Evolutionary conservation across 2,329 filamentous ascomycete genomes (phyloP).

Genomic region (Dendrostoma leiphaemia): DNA sequence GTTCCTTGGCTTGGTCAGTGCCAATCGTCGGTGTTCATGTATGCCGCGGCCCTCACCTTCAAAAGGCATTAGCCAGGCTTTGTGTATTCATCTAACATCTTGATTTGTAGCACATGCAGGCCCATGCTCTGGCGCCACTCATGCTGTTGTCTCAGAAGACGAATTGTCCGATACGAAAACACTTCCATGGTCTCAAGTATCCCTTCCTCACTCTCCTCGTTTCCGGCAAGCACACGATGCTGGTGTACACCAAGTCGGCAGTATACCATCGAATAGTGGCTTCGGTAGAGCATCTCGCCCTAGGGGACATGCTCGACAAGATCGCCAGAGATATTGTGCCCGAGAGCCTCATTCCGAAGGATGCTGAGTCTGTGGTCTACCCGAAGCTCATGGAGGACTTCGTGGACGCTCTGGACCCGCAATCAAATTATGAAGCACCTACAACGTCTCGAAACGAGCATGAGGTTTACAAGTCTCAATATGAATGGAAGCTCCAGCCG

Average conservation of each 20-base stretch:
- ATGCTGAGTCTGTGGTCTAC: constrained; percentile 67
- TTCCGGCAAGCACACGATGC: constrained; percentile 87
- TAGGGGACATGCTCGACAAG: constrained; percentile 90
- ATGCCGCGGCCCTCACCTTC: neutral
- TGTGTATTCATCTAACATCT: neutral
- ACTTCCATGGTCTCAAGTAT: constrained; percentile 60
- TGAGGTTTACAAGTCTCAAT: constrained; percentile 35
- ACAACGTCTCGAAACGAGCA: constrained; percentile 57
- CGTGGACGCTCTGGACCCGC: constrained; percentile 58
- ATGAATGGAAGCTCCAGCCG: constrained; percentile 64
- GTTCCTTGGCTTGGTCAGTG: constrained; percentile 47
- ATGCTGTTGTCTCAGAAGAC: too few species aligned
- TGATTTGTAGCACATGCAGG: constrained; percentile 74
- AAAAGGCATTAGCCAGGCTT: neutral
- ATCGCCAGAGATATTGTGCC: constrained; percentile 76
- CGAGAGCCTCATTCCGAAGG: constrained; percentile 45
- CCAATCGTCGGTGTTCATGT: constrained; percentile 79
- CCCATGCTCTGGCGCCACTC: constrained; percentile 84
- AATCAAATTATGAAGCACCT: constrained; percentile 54
- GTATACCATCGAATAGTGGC: constrained; percentile 72
- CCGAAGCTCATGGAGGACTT: constrained; percentile 76
- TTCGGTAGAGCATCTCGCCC: constrained; percentile 67
- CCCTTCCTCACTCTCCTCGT: constrained; percentile 88
- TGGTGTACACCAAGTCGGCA: constrained; percentile 70
- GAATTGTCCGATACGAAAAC: too few species aligned